These are phyloP conservation scores for Adiantum capillusveneris DNA, from an alignment of 75 land plant species.

Conservation along the genomic window DNA sequence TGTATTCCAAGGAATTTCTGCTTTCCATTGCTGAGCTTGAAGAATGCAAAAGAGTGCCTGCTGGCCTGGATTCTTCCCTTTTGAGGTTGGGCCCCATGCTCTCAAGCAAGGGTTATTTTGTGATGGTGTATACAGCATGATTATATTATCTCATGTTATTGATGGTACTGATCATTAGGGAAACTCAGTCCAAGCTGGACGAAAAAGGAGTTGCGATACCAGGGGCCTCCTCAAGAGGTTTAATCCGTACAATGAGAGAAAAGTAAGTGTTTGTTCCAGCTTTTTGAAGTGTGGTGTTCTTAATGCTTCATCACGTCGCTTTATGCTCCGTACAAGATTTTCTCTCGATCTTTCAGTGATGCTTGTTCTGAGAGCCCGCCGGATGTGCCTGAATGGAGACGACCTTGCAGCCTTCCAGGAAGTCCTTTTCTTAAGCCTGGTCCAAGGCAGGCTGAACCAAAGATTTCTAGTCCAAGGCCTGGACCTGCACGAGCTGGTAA, in stretches of 20 bases:
- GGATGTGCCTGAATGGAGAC: slow-evolving; percentile 30
- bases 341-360: slow-evolving; percentile 6
- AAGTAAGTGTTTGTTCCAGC: not conserved
- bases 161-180: not conserved
- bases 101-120: not conserved
- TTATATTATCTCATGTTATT: no score
- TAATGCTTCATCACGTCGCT: not conserved
- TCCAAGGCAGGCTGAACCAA: slow-evolving; percentile 15
- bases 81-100: slow-evolving; percentile 36
- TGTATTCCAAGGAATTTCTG: slow-evolving; percentile 64
- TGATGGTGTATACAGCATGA: no score
- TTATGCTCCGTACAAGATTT: not conserved
- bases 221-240: slow-evolving; percentile 10
- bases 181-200: not conserved
- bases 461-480: slow-evolving; percentile 2
- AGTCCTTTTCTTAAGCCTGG: slow-evolving; percentile 18
- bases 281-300: not conserved
- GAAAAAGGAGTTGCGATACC: slow-evolving; percentile 10
- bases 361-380: slow-evolving; percentile 27
- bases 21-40: slow-evolving; percentile 57
- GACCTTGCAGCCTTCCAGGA: slow-evolving; percentile 22
- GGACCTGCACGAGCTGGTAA: not conserved
- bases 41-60: slow-evolving; percentile 56
- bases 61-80: slow-evolving; percentile 50
- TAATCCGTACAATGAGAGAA: slow-evolving; percentile 1